These are phyloP conservation scores for Mycena capillaripes DNA, from an alignment of 768 basidiomycete genomes.

Conservation along the genomic window DNA sequence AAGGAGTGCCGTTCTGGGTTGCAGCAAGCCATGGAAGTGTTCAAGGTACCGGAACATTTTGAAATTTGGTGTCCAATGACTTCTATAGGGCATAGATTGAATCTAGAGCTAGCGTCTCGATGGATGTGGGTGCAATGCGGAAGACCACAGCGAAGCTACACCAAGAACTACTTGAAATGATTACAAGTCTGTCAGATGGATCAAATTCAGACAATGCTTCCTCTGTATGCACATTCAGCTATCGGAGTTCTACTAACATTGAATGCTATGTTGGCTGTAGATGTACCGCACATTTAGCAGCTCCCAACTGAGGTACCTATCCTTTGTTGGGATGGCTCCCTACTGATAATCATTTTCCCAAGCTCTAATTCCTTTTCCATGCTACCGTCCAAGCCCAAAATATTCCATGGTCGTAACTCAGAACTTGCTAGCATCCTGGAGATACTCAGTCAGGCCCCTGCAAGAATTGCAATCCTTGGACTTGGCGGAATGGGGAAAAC, in stretches of 20 bases:
- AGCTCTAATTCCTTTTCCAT: neutral
- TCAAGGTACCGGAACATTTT: neutral
- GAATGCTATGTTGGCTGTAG: neutral
- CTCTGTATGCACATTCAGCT: neutral
- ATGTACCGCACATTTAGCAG: neutral
- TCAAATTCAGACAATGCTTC: neutral
- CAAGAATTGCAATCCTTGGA: no score
- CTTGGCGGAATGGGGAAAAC: no score
- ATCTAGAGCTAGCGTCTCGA: neutral
- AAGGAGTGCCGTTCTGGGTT: neutral
- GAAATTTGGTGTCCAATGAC: no score
- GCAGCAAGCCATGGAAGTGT: neutral
- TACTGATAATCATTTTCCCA: neutral
- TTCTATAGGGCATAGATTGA: neutral
- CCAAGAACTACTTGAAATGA: conserved; percentile 4
- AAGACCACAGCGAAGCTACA: neutral
- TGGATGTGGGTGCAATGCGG: neutral
- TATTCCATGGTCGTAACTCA: no score
- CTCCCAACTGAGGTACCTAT: neutral
- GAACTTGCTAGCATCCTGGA: no score
- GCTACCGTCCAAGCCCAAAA: no score
- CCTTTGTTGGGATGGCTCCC: no score
- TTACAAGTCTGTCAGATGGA: conserved; percentile 1
- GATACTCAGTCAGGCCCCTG: no score
- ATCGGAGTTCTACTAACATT: neutral